Evolutionary conservation across 495 filamentous ascomycete genomes (phyloP).

Genomic region (Penicillium pulvis): DNA sequence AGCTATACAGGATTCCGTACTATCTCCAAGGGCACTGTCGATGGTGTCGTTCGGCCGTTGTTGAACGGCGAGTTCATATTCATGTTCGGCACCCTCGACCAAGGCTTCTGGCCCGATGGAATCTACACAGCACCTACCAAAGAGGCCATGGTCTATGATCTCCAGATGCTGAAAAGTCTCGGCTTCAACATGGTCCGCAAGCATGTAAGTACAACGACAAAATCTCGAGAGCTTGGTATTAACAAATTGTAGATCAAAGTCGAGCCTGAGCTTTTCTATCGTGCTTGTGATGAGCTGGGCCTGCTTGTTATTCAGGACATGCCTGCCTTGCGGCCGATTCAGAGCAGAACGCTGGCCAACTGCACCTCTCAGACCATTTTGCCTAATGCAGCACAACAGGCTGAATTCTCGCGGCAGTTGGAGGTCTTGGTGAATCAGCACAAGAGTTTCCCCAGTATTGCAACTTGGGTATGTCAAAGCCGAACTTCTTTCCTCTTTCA

Average conservation of each 20-base stretch:
- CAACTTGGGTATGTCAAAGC: constrained; percentile 41
- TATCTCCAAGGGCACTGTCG: constrained; percentile 50
- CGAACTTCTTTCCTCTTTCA: background rate
- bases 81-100: constrained; percentile 67
- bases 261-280: constrained; percentile 65
- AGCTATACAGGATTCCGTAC: constrained; percentile 73
- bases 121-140: constrained; percentile 59
- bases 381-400: constrained; percentile 53
- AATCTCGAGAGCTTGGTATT: background rate
- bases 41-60: constrained; percentile 61
- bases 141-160: constrained; percentile 67
- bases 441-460: constrained; percentile 63
- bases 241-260: constrained; percentile 59
- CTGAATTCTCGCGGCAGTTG: constrained; percentile 63
- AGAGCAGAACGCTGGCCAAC: constrained; percentile 15
- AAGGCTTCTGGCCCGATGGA: constrained; percentile 72
- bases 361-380: constrained; percentile 24
- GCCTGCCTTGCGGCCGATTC: constrained; percentile 54
- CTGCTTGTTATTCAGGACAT: constrained; percentile 69
- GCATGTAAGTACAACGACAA: constrained; percentile 49
- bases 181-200: constrained; percentile 71
- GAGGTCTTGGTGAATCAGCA: constrained; percentile 61
- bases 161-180: constrained; percentile 59
- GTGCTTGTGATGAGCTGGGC: constrained; percentile 63
- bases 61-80: constrained; percentile 67